Evolutionary conservation across 106 monocot genomes (phyloP).

Genomic region (Amphibolis antarctica): DNA sequence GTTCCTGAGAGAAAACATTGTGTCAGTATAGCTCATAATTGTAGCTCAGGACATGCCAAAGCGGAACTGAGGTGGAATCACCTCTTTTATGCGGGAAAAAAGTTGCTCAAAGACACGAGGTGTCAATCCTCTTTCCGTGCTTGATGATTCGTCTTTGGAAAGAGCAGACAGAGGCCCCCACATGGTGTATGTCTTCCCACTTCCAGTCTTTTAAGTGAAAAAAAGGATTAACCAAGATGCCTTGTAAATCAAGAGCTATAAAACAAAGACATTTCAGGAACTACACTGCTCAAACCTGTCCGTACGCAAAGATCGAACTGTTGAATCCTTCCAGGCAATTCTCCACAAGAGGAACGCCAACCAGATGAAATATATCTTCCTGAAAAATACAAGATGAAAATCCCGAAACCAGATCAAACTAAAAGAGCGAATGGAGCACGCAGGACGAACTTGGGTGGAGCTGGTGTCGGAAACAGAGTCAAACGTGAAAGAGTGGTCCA

Average conservation of each 20-base stretch:
- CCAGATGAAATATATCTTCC: constrained; percentile 76
- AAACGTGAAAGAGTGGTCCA: constrained; percentile 79
- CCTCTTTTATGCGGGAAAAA: constrained; percentile 78
- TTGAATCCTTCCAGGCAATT: constrained; percentile 96
- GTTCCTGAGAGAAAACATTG: constrained; percentile 40
- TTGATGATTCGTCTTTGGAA: constrained; percentile 33
- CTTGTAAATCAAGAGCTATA: not conserved
- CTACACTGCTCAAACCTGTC: constrained; percentile 45
- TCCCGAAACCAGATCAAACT: not conserved
- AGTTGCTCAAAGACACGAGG: constrained; percentile 94
- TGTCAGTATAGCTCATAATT: not conserved
- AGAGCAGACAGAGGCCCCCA: constrained; percentile 78
- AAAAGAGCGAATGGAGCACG: not conserved
- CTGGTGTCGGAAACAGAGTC: constrained; percentile 68
- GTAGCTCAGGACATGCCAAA: not conserved
- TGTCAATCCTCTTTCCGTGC: constrained; percentile 63
- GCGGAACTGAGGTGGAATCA: constrained; percentile 5
- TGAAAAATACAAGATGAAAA: constrained; percentile 10
- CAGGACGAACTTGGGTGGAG: constrained; percentile 57
- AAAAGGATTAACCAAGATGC: not conserved
- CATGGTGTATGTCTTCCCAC: constrained; percentile 99
- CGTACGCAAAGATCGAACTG: constrained; percentile 99
- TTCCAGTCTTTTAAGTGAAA: constrained; percentile 54
- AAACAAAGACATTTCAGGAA: constrained; percentile 2
- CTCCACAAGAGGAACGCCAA: constrained; percentile 91